These are phyloP conservation scores for Cajanus cajan DNA, from an alignment of 306 rosid genomes.

Conservation along the genomic window DNA sequence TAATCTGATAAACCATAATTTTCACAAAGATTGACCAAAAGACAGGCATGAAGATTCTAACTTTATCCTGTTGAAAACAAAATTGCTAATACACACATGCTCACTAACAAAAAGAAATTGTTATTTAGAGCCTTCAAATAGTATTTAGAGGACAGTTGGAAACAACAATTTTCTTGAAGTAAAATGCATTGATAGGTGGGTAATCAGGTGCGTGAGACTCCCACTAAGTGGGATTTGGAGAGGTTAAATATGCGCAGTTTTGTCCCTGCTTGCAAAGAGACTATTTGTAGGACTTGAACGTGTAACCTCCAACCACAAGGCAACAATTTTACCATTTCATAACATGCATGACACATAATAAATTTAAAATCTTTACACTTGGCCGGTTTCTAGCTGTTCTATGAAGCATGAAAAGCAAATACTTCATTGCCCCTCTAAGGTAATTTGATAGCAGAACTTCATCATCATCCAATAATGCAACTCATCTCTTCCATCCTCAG, in stretches of 20 bases:
- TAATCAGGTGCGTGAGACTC: background rate
- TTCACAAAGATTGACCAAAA: background rate
- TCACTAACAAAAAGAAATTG: background rate
- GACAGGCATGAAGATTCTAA: background rate
- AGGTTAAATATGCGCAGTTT: background rate
- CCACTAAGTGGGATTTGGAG: background rate
- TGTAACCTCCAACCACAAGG: background rate
- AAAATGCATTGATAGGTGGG: background rate
- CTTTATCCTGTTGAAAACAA: background rate
- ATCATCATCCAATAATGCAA: slow-evolving; percentile 17
- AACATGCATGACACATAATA: background rate
- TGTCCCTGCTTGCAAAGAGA: background rate
- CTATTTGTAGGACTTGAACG: background rate
- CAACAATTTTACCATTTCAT: background rate
- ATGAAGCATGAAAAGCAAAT: background rate
- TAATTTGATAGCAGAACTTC: slow-evolving; percentile 5
- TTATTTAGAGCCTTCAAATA: background rate
- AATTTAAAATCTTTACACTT: background rate
- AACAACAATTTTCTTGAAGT: background rate
- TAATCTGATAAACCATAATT: background rate
- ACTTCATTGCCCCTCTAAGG: background rate
- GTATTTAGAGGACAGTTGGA: background rate
- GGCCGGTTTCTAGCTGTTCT: background rate
- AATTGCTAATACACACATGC: background rate
- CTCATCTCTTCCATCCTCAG: background rate